Base-by-base conservation (phyloP, 2,329 filamentous ascomycete genomes). In the Microsporum ferrugineum region DNA sequence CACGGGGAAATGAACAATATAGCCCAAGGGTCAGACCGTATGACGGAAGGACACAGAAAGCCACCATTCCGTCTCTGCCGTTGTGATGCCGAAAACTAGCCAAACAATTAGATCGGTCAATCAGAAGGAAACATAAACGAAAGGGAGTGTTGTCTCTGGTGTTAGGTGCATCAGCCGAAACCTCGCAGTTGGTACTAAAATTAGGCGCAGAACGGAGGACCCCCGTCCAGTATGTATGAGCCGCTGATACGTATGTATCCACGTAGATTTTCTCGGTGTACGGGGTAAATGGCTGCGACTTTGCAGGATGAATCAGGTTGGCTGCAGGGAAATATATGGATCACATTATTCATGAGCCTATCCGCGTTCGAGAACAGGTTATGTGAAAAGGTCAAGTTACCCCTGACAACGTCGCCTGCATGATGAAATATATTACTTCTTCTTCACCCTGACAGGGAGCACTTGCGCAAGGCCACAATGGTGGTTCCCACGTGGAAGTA, bases 341-440 rank as follows among this genome's bases (percentile, higher is more conserved):
- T 55, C 51, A 36, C 51, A 55, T 55, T 31, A 34, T 55, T 2
- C 51, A 55, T n/a, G 29, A 55, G 23, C 51, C 33, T 55, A 36
- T 55, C 51, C 7, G 31, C n/a, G 3, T 5, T 55, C 51, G 17
- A 55, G 51, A 17, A 34, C 31, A 8, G 29, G 27, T 55, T 51
- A 2, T 36, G 51, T 34, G 31, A 4, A 14, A n/a, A 27, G 12
- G 51, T n/a, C n/a, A 14, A 2, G 8, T 55, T 34, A 27, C 31
- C 51, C 51, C 51, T 55, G 33, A 36, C 36, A 55, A 17, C 51
- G 12, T 55, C 51, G 34, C 31, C 17, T 55, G 51, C 51, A 55
- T 55, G 31, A 55, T 34, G 33, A 55, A 34, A 55, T 51, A 51
- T 55, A 55, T 55, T 55, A 55, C 51, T 53, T 34, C 49, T 53